Conservation (phyloP, 345 rosid genomes). For the Citrus trifoliata region DNA sequence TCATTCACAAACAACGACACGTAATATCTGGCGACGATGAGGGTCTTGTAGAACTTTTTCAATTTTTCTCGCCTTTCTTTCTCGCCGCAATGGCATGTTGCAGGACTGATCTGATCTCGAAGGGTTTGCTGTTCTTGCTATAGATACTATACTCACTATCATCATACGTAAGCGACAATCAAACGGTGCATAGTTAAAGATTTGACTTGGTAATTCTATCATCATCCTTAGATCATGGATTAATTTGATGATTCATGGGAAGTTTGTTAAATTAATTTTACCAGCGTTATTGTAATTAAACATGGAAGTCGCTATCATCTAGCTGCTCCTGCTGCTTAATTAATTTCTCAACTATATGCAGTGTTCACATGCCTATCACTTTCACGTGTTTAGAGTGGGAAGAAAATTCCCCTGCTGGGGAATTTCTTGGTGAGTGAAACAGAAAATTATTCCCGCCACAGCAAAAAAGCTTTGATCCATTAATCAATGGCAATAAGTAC, state of each 20-base stretch:
- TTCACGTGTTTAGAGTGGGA: slow-evolving; percentile 5
- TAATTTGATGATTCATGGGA: background rate
- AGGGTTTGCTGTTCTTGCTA: background rate
- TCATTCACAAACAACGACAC: slow-evolving; percentile 17
- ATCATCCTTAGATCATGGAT: background rate
- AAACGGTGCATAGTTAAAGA: background rate
- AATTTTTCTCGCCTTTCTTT: background rate
- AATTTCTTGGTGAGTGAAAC: slow-evolving; percentile 6
- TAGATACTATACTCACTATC: background rate
- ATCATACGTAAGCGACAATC: background rate
- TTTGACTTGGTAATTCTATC: background rate
- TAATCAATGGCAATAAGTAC: too few species aligned
- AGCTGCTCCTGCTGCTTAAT: too few species aligned
- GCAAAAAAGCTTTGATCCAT: too few species aligned
- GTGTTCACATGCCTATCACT: slow-evolving; percentile 23
- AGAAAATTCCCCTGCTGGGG: background rate
- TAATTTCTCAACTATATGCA: background rate
- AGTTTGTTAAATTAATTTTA: background rate
- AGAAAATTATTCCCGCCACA: background rate
- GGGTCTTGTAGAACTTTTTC: slow-evolving; percentile 8
- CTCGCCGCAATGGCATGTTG: background rate
- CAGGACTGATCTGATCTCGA: background rate
- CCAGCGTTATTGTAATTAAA: background rate
- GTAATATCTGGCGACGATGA: slow-evolving; percentile 33
- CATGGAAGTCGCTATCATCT: slow-evolving; percentile 19